Base-by-base conservation (phyloP, 169 alveolate species). In the Besnoitia besnoiti region DNA sequence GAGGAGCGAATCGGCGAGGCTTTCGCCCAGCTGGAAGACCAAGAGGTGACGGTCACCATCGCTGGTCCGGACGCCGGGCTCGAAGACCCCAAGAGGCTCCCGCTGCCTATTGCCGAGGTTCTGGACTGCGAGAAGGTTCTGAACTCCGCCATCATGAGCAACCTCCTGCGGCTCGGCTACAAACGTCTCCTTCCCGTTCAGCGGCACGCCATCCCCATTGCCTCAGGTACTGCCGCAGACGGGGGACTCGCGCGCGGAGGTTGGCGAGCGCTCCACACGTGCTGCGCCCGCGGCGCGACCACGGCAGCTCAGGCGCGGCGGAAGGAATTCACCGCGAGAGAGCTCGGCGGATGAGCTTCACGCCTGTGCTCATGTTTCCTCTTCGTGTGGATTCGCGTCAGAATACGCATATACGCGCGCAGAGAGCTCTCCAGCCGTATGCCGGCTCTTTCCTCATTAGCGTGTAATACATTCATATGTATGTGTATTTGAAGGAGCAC, bases 101-200 rank as follows among this genome's bases (percentile, higher is more conserved):
- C 87, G 16, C 87, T 44, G 61, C 59, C 87, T 0, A 35, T 77
- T 3, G 61, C n/a, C 35, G 40, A 37, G 30, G 61, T 77, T 39
- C 59, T 40, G n/a, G 87, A 39, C 40, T 14, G 87, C n/a, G 61
- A 77, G 59, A 19, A 35, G 3, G 37, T 37, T 4, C 33, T 77
- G 49, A 24, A 77, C 40, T 27, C 49, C 4, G 50, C 87, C 1
- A 39, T 77, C 21, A 10, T 77, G 37, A 27, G 44, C 33, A 77
- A 77, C 40, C 55, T 77, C 37, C n/a, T 24, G 7, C 47, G 40
- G 21, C 55, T 37, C 12, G 87, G 87, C 59, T 77, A 39, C 87
- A 77, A 77, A 55, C 87, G 92, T 44, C 85, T 87, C 59, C 50
- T 87, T 67, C 92, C 92, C 7, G 50, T 87, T 10, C 92, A 87